phyloP scores from a whole-genome alignment of 2,329 filamentous ascomycete genomes.

The Macrophomina phaseolina region DNA sequence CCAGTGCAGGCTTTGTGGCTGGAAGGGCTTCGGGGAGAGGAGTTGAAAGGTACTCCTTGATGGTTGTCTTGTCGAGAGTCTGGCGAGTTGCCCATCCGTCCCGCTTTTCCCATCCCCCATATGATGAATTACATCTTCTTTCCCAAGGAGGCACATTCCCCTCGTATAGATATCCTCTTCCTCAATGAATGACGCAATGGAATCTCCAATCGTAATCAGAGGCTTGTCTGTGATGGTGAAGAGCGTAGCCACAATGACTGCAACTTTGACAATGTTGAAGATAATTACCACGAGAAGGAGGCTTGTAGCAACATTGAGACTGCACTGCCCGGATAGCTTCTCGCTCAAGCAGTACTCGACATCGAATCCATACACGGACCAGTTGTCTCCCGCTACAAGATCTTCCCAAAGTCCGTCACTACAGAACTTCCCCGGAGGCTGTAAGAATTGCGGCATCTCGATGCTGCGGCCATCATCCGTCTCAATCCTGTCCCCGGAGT shows the following conservation, averaged over 20 bases:
- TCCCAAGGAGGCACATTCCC: constrained; percentile 1
- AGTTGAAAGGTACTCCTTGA: no score
- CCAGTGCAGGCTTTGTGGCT: no score
- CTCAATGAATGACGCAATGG: constrained; percentile 32
- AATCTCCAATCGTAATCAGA: constrained; percentile 35
- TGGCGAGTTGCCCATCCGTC: no score
- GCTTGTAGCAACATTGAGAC: neutral
- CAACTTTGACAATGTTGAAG: neutral
- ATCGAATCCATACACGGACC: constrained; percentile 1
- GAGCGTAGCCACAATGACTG: neutral
- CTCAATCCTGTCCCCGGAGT: no score
- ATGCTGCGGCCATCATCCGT: no score
- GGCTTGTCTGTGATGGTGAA: constrained; percentile 19
- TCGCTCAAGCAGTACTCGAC: constrained; percentile 22
- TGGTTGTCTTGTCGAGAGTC: no score
- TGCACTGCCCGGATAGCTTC: neutral
- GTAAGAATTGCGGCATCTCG: no score
- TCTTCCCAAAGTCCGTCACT: constrained; percentile 14
- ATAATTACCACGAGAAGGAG: neutral
- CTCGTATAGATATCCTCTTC: constrained; percentile 13
- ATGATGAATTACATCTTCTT: neutral
- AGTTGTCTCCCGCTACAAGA: neutral
- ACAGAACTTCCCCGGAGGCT: constrained; percentile 13
- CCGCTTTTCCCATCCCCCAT: no score
- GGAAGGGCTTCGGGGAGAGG: no score